Conservation (phyloP, 2,329 filamentous ascomycete species). For the Fragosphaeria purpurea region DNA sequence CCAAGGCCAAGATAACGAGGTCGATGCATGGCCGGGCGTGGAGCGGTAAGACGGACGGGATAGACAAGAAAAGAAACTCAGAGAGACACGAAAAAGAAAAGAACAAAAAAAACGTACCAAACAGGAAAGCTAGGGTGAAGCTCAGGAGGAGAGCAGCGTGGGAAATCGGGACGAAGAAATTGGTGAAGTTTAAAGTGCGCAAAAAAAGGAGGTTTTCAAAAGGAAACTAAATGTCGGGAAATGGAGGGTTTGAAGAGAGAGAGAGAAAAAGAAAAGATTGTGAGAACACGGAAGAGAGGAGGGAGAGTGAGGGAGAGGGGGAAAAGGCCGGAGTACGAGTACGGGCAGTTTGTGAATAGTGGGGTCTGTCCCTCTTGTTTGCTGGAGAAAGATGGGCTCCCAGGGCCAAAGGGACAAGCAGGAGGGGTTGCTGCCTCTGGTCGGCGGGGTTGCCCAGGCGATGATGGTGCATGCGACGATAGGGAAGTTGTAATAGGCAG, state of each 20-base stretch:
- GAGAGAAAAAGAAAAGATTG: not conserved
- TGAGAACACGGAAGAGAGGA: not conserved
- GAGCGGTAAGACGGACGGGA: not conserved
- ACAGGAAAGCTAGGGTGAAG: not conserved
- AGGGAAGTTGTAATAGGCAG: no score
- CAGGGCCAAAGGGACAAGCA: no score
- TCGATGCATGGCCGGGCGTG: not conserved
- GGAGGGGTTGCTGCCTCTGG: not conserved
- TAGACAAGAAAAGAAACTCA: not conserved
- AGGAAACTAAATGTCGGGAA: no score
- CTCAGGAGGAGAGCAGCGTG: not conserved
- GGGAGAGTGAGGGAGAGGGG: not conserved
- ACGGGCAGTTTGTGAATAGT: no score
- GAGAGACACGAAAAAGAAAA: not conserved
- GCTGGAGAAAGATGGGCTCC: no score
- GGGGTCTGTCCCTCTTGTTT: no score
- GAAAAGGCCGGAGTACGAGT: no score
- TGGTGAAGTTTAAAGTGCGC: no score
- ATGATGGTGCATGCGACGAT: not conserved
- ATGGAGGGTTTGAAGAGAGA: not conserved
- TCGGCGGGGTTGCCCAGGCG: slow-evolving; percentile 12
- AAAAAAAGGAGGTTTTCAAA: no score
- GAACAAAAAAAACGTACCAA: not conserved
- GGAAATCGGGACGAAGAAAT: no score
- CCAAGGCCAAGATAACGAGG: not conserved